Conservation (phyloP, 2,329 filamentous ascomycete species). For the Lasiodiplodia citricola region DNA sequence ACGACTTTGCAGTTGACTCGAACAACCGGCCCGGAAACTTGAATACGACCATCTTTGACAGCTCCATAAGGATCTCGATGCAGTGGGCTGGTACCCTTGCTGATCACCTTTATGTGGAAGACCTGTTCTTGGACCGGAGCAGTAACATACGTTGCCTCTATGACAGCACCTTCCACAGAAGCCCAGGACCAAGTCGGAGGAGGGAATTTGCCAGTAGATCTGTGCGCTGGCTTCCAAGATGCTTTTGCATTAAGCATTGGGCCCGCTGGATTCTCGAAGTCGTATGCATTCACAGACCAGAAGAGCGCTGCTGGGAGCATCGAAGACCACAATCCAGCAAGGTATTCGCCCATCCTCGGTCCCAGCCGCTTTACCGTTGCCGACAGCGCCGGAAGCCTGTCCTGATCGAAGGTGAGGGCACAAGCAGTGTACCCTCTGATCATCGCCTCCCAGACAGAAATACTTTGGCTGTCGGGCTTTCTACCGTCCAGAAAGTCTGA, state of each 20-base stretch:
- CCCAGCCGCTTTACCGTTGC: neutral
- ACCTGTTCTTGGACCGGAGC: too few species aligned
- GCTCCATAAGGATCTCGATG: neutral
- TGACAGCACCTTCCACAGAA: conserved; percentile 2
- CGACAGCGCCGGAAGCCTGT: conserved; percentile 26
- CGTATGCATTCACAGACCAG: neutral
- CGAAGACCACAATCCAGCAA: neutral
- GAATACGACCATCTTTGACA: neutral
- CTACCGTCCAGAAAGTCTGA: neutral
- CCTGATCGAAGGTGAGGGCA: conserved; percentile 25
- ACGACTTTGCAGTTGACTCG: neutral
- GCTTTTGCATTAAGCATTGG: neutral
- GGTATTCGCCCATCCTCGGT: neutral
- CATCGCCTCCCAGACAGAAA: neutral
- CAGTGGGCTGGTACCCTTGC: neutral
- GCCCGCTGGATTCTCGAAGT: neutral
- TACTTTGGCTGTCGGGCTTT: neutral
- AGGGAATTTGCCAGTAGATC: neutral
- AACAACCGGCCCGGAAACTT: neutral
- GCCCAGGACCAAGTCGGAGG: conserved; percentile 15
- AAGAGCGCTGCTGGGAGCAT: neutral
- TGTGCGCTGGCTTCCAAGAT: neutral
- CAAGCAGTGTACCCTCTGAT: conserved; percentile 25
- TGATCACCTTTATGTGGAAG: neutral
- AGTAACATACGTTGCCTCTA: neutral